Base-by-base conservation (phyloP, 306 rosid genomes). In the Boehmeria nivea region DNA sequence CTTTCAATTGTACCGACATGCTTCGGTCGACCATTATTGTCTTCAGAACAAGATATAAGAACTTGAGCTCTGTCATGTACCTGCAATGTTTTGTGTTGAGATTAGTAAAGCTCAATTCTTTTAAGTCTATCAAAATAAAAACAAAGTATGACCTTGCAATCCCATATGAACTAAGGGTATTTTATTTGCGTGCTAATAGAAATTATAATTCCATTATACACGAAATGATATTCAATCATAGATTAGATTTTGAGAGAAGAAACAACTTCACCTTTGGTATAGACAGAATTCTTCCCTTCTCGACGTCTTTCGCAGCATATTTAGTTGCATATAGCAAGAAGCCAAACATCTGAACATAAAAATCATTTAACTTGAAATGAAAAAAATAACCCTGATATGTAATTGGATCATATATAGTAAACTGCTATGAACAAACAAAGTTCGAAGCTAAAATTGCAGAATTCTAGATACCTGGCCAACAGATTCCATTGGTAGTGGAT, bases 21-120 rank as follows among this genome's bases (percentile, higher is more conserved):
- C 66, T 63, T 71, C 60, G 87, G 96, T 53, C 70, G 53, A 48
- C 76, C 64, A 63, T 70, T 59, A 14, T 45, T 70, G 62, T 69
- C 69, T 66, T 67, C 68, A 59, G 83, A 74, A 63, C 96, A 87
- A 47, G 77, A 72, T 47, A 84, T 47, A 57, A 91, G 83, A 43
- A 91, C 85, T 71, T 91, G 96, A 69, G 95, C 98, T 69, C 98
- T 85, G 85, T 91, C 98, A 75, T 80, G 87, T 70, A 91, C 72
- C 98, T 91, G 85, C 76, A 70, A 39, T 28, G 38, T 45, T 44
- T 36, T 13, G n/a, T 0, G 31, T 21, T 38, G 71, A 75, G 51
- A 62, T 51, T 17, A 46, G 51, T 43, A 27, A 54, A 50, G 36
- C 59, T 47, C 46, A 52, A 54, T 26, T 60, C 61, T 72, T 50